Base-by-base conservation (phyloP, 2,329 filamentous ascomycete species). In the Arthrobotrys musiformis region DNA sequence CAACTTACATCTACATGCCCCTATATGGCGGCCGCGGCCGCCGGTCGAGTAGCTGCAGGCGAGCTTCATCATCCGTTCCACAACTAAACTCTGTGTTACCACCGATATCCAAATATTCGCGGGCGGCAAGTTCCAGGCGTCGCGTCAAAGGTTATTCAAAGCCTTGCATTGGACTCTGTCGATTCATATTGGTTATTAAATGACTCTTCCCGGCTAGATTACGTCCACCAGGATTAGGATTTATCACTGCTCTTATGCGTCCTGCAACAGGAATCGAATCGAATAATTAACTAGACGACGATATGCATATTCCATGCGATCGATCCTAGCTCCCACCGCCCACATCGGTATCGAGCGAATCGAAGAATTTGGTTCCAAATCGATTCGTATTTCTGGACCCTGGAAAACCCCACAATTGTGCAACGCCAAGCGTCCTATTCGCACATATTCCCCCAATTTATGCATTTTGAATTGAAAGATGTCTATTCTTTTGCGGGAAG, bases 371-470 rank as follows among this genome's bases (percentile, higher is more conserved):
- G 37, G 22, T 70, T 58, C 72, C 72, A n/a, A 66, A 76, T 76
- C 35, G 9, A 76, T 30, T 76, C 72, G 72, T 76, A 76, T 76
- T 70, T 63, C 19, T 19, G 2, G 24, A 64, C 72, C 64, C 66
- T 54, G 72, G 66, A 76, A 76, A 76, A 68, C 72, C 72, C 72
- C 72, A 76, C 72, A 76, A 60, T 60, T 42, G 40, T 42, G 5
- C 40, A 7, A 8, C n/a, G 56, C 62, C 54, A 63, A 64, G 72
- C 28, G 22, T 28, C n/a, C 33, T 42, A 46, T 37, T 35, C 62
- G 33, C 48, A 44, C 50, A 35, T 6, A 37, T 26, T 7, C 19
- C 19, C 46, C 46, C 9, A 48, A 26, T 15, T 19, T 15, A 30
- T 4, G 17, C 6, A 24, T n/a, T 42, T 42, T 35, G 11, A n/a